Evolutionary conservation across 495 filamentous ascomycete genomes (phyloP).

Genomic region (Collariella sp.): DNA sequence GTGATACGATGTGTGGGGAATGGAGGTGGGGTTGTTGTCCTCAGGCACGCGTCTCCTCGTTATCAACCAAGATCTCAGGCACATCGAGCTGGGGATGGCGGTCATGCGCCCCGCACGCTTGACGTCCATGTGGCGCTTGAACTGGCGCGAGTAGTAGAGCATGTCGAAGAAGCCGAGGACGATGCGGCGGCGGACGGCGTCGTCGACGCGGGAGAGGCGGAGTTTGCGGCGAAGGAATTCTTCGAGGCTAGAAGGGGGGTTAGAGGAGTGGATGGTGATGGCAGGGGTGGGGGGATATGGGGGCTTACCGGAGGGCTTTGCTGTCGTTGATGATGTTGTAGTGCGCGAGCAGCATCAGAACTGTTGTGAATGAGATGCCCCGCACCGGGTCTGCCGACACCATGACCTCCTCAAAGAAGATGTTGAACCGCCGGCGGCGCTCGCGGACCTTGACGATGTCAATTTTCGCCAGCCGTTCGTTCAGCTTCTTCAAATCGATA

Average conservation of each 20-base stretch:
- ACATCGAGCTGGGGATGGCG: slow-evolving; percentile 72
- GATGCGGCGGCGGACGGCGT: slow-evolving; percentile 79
- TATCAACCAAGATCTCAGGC: slow-evolving; percentile 86
- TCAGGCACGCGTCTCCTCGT: slow-evolving; percentile 32
- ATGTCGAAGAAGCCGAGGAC: slow-evolving; percentile 96
- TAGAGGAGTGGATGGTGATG: too few species aligned
- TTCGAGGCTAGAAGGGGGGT: slow-evolving; percentile 59
- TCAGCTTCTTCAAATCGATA: slow-evolving; percentile 69
- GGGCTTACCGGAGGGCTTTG: slow-evolving; percentile 70
- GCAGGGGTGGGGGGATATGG: too few species aligned
- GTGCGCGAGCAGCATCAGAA: slow-evolving; percentile 96
- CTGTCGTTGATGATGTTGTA: slow-evolving; percentile 98
- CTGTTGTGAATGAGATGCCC: slow-evolving; percentile 85
- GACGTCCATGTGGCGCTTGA: slow-evolving; percentile 60
- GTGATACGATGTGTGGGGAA: background rate
- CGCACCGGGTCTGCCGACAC: slow-evolving; percentile 81
- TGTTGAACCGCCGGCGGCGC: slow-evolving; percentile 69
- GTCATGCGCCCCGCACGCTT: slow-evolving; percentile 67
- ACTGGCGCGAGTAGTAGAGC: slow-evolving; percentile 75
- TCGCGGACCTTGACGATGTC: slow-evolving; percentile 64
- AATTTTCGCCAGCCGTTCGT: slow-evolving; percentile 63
- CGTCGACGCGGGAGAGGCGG: slow-evolving; percentile 89
- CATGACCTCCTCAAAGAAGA: slow-evolving; percentile 93
- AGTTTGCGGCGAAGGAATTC: slow-evolving; percentile 90
- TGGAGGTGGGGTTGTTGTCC: background rate